A percentile compares a stretch with the other conserved stretches of the same genome.
phyloP scores from a whole-genome alignment of 345 rosid species.

The Salix koriyanagi region DNA sequence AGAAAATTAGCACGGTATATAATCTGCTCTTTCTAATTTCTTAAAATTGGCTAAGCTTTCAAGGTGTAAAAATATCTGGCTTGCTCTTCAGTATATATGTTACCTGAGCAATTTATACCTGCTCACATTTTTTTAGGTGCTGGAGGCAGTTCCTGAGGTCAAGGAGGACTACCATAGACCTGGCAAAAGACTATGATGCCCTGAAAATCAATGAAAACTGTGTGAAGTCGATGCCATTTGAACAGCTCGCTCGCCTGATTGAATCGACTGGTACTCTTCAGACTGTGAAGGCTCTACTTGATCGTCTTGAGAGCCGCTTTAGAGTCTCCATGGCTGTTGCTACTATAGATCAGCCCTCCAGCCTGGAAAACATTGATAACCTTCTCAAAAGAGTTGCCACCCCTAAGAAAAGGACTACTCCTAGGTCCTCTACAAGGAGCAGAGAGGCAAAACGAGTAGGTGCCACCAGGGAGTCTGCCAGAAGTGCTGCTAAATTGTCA shows the following conservation, averaged over 20 bases:
- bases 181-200: conserved; percentile 62
- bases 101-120: not conserved
- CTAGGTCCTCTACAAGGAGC: conserved; percentile 40
- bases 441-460: conserved; percentile 52
- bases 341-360: conserved; percentile 23
- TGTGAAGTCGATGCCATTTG: conserved; percentile 69
- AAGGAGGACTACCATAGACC: conserved; percentile 62
- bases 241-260: conserved; percentile 67
- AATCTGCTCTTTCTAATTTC: not conserved
- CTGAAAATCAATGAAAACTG: conserved; percentile 54
- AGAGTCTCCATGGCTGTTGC: conserved; percentile 49
- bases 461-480: conserved; percentile 33
- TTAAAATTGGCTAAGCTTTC: not conserved
- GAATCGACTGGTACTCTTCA: conserved; percentile 60
- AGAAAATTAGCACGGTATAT: conserved; percentile 68
- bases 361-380: conserved; percentile 73
- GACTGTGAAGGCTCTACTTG: conserved; percentile 60
- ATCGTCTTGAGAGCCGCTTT: conserved; percentile 74
- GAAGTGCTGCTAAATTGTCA: conserved; percentile 39
- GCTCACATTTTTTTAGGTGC: conserved; percentile 46
- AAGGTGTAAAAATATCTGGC: not conserved
- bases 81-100: not conserved
- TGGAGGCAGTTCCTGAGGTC: conserved; percentile 72
- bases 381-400: conserved; percentile 80
- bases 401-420: conserved; percentile 52